Evolutionary conservation across 2,329 filamentous ascomycete genomes (phyloP).

Genomic region (Gaeumannomyces sp.): DNA sequence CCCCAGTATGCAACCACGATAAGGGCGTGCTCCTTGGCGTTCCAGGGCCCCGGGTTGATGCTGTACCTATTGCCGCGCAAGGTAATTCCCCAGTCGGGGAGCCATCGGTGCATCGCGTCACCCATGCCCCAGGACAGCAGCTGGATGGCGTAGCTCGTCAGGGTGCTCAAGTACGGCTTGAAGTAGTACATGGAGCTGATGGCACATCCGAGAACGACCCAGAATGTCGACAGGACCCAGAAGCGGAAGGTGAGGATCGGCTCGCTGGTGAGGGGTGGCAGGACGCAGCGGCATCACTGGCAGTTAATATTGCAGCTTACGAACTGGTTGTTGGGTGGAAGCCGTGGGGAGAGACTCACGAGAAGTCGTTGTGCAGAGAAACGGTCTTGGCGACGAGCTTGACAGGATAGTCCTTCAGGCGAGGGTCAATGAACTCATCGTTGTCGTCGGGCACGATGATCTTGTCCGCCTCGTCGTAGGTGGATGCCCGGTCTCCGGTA

Average conservation of each 20-base stretch:
- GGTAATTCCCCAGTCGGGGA: conserved; percentile 20
- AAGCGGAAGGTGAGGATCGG: conserved; percentile 28
- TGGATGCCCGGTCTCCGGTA: conserved; percentile 5
- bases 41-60: conserved; percentile 27
- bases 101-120: conserved; percentile 20
- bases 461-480: conserved; percentile 16
- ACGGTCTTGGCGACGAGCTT: conserved; percentile 28
- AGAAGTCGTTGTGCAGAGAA: conserved; percentile 25
- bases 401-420: conserved; percentile 25
- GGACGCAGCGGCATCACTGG: too few relatives aligned
- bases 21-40: conserved; percentile 27
- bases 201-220: conserved; percentile 24
- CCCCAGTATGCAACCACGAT: conserved; percentile 27
- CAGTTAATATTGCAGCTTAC: too few relatives aligned
- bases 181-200: conserved; percentile 28
- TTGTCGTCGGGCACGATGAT: conserved; percentile 21
- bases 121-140: conserved; percentile 27
- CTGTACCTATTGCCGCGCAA: conserved; percentile 24
- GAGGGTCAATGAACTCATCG: conserved; percentile 25
- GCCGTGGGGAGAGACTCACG: conserved; percentile 13
- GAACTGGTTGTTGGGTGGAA: background rate
- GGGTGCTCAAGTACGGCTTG: conserved; percentile 23
- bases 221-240: conserved; percentile 25
- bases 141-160: conserved; percentile 26
- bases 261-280: conserved; percentile 15